These are phyloP conservation scores for Gracilariopsis chorda DNA, from an alignment of 23 red algal species.

Conservation along the genomic window DNA sequence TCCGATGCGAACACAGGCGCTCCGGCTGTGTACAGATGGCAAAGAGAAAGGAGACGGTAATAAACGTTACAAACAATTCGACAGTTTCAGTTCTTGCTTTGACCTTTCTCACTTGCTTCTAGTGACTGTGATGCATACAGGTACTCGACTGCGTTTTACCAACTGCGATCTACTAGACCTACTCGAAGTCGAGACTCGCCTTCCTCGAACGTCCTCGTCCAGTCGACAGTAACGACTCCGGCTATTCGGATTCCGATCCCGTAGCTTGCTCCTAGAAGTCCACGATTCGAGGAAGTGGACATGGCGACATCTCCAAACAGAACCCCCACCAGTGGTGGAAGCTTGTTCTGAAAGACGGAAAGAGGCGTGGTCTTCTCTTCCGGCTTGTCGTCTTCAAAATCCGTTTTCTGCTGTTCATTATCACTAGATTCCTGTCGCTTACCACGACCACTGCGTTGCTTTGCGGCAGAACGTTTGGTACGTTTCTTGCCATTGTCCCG, in stretches of 20 bases:
- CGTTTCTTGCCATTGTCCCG: no score
- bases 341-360: not conserved
- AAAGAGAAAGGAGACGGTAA: slow-evolving; percentile 50
- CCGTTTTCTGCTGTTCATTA: not conserved
- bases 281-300: not conserved
- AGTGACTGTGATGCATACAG: not conserved
- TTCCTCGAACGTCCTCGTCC: slow-evolving; percentile 34
- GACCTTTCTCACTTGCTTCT: not conserved
- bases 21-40: slow-evolving; percentile 72
- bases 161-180: slow-evolving; percentile 56
- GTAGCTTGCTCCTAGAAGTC: slow-evolving; percentile 28
- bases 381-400: not conserved
- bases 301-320: slow-evolving; percentile 53
- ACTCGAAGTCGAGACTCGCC: slow-evolving; percentile 30
- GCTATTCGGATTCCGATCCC: slow-evolving; percentile 56
- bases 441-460: not conserved
- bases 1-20: slow-evolving; percentile 61
- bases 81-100: not conserved
- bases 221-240: slow-evolving; percentile 46
- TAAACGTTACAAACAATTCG: not conserved
- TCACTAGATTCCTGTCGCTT: not conserved
- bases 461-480: not conserved
- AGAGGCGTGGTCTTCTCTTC: not conserved
- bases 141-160: no score
- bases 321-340: slow-evolving; percentile 59